These are phyloP conservation scores for Kluyveromyces sp. DNA, from an alignment of 1,139 yeast species.

Conservation along the genomic window DNA sequence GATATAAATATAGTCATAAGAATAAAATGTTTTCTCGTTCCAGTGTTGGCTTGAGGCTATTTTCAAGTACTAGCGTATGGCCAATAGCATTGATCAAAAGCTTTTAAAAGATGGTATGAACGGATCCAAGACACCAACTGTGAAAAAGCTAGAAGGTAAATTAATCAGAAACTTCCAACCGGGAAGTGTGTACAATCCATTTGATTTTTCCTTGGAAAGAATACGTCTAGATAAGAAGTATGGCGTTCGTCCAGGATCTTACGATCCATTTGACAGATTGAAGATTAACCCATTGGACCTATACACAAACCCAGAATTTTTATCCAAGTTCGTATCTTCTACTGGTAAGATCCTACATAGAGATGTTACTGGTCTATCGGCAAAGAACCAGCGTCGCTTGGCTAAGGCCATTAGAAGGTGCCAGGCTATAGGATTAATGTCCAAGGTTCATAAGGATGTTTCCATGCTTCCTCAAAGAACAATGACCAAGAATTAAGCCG, in stretches of 20 bases:
- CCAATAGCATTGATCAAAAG: conserved; percentile 60
- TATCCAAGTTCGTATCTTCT: conserved; percentile 49
- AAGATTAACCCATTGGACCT: conserved; percentile 59
- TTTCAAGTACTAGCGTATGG: conserved; percentile 1
- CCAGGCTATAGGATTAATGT: conserved; percentile 58
- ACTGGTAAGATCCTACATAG: conserved; percentile 66
- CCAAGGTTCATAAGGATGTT: conserved; percentile 53
- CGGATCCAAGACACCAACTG: conserved; percentile 69
- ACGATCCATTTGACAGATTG: conserved; percentile 43
- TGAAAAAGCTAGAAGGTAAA: conserved; percentile 16
- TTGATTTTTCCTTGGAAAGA: conserved; percentile 59
- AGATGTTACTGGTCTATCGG: conserved; percentile 56
- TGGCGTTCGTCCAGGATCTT: conserved; percentile 10
- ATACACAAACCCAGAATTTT: conserved; percentile 56
- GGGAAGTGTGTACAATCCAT: conserved; percentile 54
- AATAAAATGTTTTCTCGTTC: background rate
- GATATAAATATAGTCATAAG: background rate
- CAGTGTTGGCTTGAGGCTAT: background rate
- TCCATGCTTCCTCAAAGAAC: conserved; percentile 36
- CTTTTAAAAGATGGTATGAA: conserved; percentile 79
- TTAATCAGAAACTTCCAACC: conserved; percentile 17
- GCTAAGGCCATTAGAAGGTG: conserved; percentile 64
- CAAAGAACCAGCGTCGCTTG: conserved; percentile 54
- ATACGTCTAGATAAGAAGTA: conserved; percentile 31
- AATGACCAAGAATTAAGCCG: conserved; percentile 6